Base-by-base conservation (phyloP, 352 stramenopile species). In the Aphanomyces astaci region DNA sequence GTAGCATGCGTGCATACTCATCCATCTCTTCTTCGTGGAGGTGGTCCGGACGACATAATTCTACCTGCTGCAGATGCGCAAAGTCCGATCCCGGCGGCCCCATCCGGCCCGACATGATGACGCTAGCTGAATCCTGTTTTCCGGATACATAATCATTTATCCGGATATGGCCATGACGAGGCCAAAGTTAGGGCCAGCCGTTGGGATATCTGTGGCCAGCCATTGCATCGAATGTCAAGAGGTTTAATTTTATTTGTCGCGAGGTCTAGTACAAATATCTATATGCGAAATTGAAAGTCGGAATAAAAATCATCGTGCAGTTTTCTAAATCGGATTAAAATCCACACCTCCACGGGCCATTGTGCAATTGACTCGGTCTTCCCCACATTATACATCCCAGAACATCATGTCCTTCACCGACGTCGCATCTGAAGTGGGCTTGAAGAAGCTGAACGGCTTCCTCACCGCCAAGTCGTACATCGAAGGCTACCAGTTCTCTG, bases 371-470 rank as follows among this genome's bases (percentile, higher is more conserved):
- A 52, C 31, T 52, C 39, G 22, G n/a, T n/a, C 54, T 31, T 22
- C 13, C 32, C 7, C 33, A 5, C 54, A 63, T 32, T 19, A 31
- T 4, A 39, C 51, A 15, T 15, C 36, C 7, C 36, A 15, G 7
- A 15, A 7, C 36, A 65, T 71, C 71, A 76, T 87, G 60, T 72
- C 74, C n/a, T 86, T 90, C 71, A 77, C 83, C 68, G 79, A 84
- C 71, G 64, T 90, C 52, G 70, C 86, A 76, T 75, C 77, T 63
- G 76, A 81, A 64, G 71, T 75, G 19, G 82, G 80, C 71, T 71
- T 90, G 45, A 87, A 87, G 75, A 90, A 90, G 75, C 79, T 90
- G 1, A 90, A 90, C 71, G 81, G 83, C 70, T 95, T 89, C 79
- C 82, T 95, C 45, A 85, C 75, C 30, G 76, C 76, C 70, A 80